phyloP scores from a whole-genome alignment of 352 stramenopile species.

The Phytophthora sp. region DNA sequence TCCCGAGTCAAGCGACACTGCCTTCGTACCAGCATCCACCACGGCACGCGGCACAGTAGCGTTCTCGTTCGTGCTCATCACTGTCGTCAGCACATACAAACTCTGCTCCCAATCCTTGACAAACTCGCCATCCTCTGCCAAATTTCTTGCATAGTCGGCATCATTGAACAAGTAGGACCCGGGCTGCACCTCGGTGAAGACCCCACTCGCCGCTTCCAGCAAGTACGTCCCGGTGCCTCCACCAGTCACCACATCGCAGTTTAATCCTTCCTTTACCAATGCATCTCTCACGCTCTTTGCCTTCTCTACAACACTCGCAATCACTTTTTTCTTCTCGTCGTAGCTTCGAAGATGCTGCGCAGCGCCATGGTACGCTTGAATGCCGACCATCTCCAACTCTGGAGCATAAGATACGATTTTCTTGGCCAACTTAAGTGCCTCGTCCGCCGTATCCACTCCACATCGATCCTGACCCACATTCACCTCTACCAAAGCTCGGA shows the following conservation, averaged over 20 bases:
- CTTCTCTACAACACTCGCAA: conserved; percentile 47
- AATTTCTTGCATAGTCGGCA: conserved; percentile 70
- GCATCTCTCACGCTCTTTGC: conserved; percentile 48
- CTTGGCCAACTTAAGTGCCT: conserved; percentile 49
- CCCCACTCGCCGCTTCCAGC: conserved; percentile 58
- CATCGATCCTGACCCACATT: conserved; percentile 82
- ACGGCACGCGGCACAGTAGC: conserved; percentile 50
- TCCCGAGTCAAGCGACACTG: conserved; percentile 70
- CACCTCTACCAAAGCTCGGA: conserved; percentile 72
- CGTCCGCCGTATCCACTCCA: conserved; percentile 59
- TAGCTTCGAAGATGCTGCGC: conserved; percentile 76
- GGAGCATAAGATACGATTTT: conserved; percentile 31
- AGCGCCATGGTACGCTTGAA: conserved; percentile 78
- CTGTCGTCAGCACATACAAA: conserved; percentile 73
- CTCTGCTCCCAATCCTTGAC: conserved; percentile 65
- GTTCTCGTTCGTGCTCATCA: conserved; percentile 61
- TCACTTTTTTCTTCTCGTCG: conserved; percentile 54
- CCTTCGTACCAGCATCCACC: conserved; percentile 80
- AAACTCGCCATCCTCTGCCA: conserved; percentile 42
- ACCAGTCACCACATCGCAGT: conserved; percentile 71
- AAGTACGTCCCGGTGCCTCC: conserved; percentile 75
- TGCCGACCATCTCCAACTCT: conserved; percentile 50
- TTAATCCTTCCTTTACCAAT: conserved; percentile 37
- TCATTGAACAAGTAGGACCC: conserved; percentile 85
- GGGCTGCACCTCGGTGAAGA: conserved; percentile 82